Percentiles rank a stretch among this genome's conserved stretches.
Evolutionary conservation across 257 asterid genomes (phyloP).

Genomic region (Nicotiana attenuata): DNA sequence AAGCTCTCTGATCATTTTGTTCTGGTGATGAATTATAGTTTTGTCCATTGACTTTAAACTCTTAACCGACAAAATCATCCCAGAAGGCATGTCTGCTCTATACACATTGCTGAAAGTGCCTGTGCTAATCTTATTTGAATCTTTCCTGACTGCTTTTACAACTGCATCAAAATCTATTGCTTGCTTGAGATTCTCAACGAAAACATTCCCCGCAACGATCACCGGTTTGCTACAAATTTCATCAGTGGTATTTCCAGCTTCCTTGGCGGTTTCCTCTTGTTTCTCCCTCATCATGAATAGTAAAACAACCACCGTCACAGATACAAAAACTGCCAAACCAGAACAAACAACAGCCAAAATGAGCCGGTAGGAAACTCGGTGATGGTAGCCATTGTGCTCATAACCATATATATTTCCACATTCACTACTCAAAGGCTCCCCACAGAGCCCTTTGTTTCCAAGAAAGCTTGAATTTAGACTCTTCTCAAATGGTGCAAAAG

Average conservation of each 20-base stretch:
- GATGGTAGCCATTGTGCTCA: conserved; percentile 40
- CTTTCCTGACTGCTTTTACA: conserved; percentile 71
- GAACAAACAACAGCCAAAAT: conserved; percentile 75
- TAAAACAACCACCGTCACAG: conserved; percentile 68
- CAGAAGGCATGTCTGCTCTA: conserved; percentile 96
- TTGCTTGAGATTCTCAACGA: conserved; percentile 74
- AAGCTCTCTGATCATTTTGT: conserved; percentile 88
- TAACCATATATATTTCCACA: conserved; percentile 55
- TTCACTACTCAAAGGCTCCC: conserved; percentile 62
- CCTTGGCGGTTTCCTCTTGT: conserved; percentile 67
- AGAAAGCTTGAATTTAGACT: conserved; percentile 73
- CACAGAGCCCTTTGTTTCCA: conserved; percentile 89
- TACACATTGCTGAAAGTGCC: conserved; percentile 86
- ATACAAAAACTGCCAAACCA: conserved; percentile 74
- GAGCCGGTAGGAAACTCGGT: conserved; percentile 76
- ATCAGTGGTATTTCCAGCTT: conserved; percentile 28
- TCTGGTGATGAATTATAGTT: conserved; percentile 59
- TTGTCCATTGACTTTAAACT: conserved; percentile 76
- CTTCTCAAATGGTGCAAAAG: conserved; percentile 75
- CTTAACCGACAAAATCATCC: conserved; percentile 66
- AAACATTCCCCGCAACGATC: conserved; percentile 78
- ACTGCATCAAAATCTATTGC: conserved; percentile 85
- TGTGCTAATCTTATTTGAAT: conserved; percentile 54
- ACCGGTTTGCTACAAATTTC: conserved; percentile 44
- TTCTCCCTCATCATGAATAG: conserved; percentile 89